Evolutionary conservation across 2,329 filamentous ascomycete species (phyloP).

Genomic region (Periconia sp.): DNA sequence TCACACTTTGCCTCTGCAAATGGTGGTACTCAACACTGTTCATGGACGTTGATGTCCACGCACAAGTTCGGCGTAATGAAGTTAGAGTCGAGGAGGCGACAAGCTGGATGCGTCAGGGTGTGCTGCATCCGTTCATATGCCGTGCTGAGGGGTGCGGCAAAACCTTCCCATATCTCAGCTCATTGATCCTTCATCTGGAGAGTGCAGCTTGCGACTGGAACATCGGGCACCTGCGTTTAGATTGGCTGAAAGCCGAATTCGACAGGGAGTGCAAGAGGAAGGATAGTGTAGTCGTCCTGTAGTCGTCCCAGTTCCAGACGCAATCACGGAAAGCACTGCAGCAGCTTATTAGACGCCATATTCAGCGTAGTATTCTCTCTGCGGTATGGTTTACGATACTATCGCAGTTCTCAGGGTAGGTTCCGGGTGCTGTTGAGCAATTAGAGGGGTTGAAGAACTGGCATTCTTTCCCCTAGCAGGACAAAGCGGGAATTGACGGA

Average conservation of each 20-base stretch:
- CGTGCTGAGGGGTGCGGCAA: conserved; percentile 30
- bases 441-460: too few species aligned
- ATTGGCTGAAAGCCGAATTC: conserved; percentile 28
- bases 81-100: conserved; percentile 26
- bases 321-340: too few species aligned
- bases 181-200: conserved; percentile 36
- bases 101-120: conserved; percentile 29
- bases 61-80: conserved; percentile 33
- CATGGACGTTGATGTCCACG: conserved; percentile 44
- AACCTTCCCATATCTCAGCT: conserved; percentile 32
- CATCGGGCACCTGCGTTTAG: conserved; percentile 28
- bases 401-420: too few species aligned
- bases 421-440: too few species aligned
- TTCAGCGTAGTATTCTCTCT: too few species aligned
- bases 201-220: conserved; percentile 33
- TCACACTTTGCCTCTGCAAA: conserved; percentile 31
- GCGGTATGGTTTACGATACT: too few species aligned
- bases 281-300: conserved; percentile 14
- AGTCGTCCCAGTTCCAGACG: too few species aligned
- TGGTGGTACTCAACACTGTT: conserved; percentile 43
- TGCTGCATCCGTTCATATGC: conserved; percentile 38
- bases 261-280: conserved; percentile 15
- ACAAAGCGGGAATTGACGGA: too few species aligned
- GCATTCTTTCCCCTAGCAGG: too few species aligned
- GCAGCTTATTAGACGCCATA: too few species aligned